These are phyloP conservation scores for Bombardia bombarda DNA, from an alignment of 495 filamentous ascomycete genomes.

Conservation along the genomic window DNA sequence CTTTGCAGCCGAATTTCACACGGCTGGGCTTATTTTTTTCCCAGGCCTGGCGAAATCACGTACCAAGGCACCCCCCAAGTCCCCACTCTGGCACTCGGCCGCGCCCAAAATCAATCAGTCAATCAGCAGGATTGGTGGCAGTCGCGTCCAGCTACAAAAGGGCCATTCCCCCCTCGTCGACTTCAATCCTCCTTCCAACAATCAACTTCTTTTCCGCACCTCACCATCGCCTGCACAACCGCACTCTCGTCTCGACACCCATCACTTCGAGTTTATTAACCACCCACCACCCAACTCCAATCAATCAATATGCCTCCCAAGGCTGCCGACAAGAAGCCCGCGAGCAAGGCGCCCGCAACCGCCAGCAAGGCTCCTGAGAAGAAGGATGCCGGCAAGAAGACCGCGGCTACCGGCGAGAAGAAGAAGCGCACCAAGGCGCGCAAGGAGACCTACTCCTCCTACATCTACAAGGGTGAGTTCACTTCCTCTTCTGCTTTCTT, in stretches of 20 bases:
- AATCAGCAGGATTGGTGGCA: constrained; percentile 30
- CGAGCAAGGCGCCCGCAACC: constrained; percentile 91
- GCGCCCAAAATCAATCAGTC: constrained; percentile 37
- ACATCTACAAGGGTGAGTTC: constrained; percentile 97
- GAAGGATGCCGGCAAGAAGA: constrained; percentile 99
- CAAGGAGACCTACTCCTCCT: constrained; percentile 99
- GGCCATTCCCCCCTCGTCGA: constrained; percentile 37
- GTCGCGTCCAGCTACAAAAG: constrained; percentile 46
- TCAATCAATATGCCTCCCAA: constrained; percentile 82
- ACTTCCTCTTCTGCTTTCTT: background rate
- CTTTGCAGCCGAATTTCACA: constrained; percentile 1
- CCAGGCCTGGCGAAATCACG: constrained; percentile 18
- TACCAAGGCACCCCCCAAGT: too few relatives aligned
- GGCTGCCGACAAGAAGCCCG: constrained; percentile 96
- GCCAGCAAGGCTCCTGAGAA: constrained; percentile 71
- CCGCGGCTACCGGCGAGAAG: constrained; percentile 90
- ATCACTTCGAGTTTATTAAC: constrained; percentile 24
- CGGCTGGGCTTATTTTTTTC: background rate
- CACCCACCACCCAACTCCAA: constrained; percentile 22
- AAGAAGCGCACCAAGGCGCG: constrained; percentile 99
- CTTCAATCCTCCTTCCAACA: constrained; percentile 34
- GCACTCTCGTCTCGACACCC: constrained; percentile 14
- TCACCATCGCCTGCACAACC: constrained; percentile 20
- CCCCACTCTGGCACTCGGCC: constrained; percentile 19
- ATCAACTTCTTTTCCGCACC: constrained; percentile 36